These are phyloP conservation scores for Kurtzmaniella fragi DNA, from an alignment of 805 yeast species.

Conservation along the genomic window DNA sequence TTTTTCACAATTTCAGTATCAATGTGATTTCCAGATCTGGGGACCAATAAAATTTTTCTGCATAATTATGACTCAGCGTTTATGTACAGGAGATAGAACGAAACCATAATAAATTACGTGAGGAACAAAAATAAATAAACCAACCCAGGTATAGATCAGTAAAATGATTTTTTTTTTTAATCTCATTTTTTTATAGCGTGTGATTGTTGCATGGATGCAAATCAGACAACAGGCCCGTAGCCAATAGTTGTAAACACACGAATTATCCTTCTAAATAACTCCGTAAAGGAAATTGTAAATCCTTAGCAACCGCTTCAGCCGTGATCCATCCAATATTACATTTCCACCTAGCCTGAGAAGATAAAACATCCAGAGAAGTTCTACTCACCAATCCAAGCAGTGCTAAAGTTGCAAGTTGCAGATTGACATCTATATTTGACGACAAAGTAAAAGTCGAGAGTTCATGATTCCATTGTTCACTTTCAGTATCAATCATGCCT, in stretches of 20 bases:
- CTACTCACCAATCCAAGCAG: conserved; percentile 48
- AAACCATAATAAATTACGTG: not conserved
- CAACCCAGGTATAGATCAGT: no score
- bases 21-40: no score
- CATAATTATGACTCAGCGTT: no score
- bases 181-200: no score
- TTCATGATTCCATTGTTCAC: conserved; percentile 27
- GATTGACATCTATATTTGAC: conserved; percentile 44
- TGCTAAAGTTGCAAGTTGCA: conserved; percentile 55
- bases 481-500: conserved; percentile 30
- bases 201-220: not conserved
- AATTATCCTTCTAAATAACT: conserved; percentile 47
- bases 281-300: conserved; percentile 60
- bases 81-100: not conserved
- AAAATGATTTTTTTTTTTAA: no score
- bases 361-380: conserved; percentile 49
- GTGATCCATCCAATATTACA: conserved; percentile 69
- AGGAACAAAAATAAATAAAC: not conserved
- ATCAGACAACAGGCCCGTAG: no score
- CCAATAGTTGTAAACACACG: no score
- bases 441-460: conserved; percentile 31
- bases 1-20: no score
- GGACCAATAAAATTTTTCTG: no score
- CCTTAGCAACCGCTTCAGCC: conserved; percentile 55
- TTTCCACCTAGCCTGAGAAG: conserved; percentile 71